Evolutionary conservation across 176 grass and related monocot genomes (phyloP).

Genomic region (Urochloa ruziziensis): DNA sequence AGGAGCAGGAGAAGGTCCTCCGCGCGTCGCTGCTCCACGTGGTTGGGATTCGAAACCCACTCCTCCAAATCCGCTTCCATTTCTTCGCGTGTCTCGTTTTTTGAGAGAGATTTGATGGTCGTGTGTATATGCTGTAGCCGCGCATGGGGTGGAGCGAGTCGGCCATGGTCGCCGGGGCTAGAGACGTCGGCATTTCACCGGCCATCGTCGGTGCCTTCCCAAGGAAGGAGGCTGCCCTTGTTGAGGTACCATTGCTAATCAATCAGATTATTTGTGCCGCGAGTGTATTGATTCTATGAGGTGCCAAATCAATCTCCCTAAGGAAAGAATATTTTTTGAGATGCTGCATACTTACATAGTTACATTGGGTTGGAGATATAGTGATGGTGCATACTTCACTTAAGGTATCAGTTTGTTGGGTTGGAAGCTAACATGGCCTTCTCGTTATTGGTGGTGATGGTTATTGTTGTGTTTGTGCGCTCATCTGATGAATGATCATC

Average conservation of each 20-base stretch:
- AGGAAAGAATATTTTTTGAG: slow-evolving; percentile 20
- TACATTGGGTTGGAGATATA: background rate
- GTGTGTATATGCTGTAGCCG: slow-evolving; percentile 40
- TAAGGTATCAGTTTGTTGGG: background rate
- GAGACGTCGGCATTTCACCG: slow-evolving; percentile 72
- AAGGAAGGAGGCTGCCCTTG: slow-evolving; percentile 82
- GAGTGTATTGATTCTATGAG: background rate
- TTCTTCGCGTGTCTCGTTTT: background rate
- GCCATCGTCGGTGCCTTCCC: slow-evolving; percentile 78
- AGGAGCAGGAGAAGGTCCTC: slow-evolving; percentile 76
- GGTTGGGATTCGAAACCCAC: slow-evolving; percentile 35
- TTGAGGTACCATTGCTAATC: slow-evolving; percentile 58
- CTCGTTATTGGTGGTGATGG: background rate
- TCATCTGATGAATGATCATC: background rate
- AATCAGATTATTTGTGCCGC: background rate
- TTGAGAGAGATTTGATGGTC: background rate
- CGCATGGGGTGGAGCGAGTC: slow-evolving; percentile 95
- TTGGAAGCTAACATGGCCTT: background rate
- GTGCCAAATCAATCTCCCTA: background rate
- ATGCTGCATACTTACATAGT: slow-evolving; percentile 3
- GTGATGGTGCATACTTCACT: background rate
- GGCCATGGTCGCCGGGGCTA: slow-evolving; percentile 81
- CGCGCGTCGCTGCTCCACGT: slow-evolving; percentile 83
- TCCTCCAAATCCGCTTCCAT: slow-evolving; percentile 17
- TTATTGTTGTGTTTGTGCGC: background rate